These are phyloP conservation scores for Musa balbisiana DNA, from an alignment of 202 grass and related monocot species.

Conservation along the genomic window DNA sequence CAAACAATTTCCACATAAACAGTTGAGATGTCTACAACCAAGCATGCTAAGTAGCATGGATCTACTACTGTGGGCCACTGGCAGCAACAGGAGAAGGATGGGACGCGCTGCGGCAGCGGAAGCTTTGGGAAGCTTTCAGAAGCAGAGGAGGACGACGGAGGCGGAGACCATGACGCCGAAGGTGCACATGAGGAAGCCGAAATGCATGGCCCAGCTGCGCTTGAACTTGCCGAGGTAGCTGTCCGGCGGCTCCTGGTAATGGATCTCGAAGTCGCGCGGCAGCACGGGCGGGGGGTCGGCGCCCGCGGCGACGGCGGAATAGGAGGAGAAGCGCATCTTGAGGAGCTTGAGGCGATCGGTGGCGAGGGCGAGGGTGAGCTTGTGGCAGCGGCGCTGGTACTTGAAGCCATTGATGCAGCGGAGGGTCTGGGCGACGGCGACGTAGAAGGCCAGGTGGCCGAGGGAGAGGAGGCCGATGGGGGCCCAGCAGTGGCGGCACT, in stretches of 20 bases:
- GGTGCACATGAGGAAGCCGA: slow-evolving; percentile 10
- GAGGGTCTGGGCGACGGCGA: slow-evolving; percentile 1
- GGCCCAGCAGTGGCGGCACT: not conserved
- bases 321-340: not conserved
- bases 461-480: slow-evolving; percentile 9
- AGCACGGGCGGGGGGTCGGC: not conserved
- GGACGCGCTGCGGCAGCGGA: not conserved
- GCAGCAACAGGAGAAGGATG: not conserved
- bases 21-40: too few species aligned
- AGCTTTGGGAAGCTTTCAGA: not conserved
- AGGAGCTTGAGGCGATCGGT: slow-evolving; percentile 9
- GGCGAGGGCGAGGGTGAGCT: slow-evolving; percentile 11
- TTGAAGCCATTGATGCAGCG: not conserved
- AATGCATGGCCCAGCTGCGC: slow-evolving; percentile 9
- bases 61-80: too few species aligned
- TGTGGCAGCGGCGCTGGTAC: slow-evolving; percentile 13
- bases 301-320: not conserved
- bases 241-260: slow-evolving; percentile 7
- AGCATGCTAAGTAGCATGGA: too few species aligned
- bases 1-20: too few species aligned
- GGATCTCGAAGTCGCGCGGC: not conserved
- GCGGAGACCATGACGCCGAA: slow-evolving; percentile 10
- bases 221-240: slow-evolving; percentile 11
- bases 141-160: not conserved
- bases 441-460: not conserved